Percentiles rank a stretch among this genome's conserved stretches.
phyloP scores from a whole-genome alignment of 1,284 basidiomycete genomes.

The Cutaneotrichosporon dermatis region DNA sequence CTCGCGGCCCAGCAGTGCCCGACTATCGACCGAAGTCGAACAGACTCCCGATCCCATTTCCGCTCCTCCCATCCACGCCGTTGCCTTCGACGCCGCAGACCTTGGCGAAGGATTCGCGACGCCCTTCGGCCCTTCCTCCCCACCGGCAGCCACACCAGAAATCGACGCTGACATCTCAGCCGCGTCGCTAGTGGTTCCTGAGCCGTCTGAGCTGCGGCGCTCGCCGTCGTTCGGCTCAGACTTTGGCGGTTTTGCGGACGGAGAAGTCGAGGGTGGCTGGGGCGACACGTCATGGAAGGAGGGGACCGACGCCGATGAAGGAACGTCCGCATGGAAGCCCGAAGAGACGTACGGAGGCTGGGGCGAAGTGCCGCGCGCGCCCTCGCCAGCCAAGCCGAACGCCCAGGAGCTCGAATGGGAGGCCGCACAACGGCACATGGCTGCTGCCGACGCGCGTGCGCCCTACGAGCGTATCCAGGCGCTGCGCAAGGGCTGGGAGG shows the following conservation, averaged over 20 bases:
- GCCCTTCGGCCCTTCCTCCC: not conserved
- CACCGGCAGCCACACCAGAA: not conserved
- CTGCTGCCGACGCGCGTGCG: conserved; percentile 32
- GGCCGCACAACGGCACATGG: conserved; percentile 34
- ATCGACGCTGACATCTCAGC: not conserved
- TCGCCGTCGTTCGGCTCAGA: conserved; percentile 4
- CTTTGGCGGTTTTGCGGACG: conserved; percentile 14
- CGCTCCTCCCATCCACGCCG: not conserved
- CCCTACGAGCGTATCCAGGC: conserved; percentile 36
- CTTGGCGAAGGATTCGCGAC: conserved; percentile 1
- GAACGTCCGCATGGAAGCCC: not conserved
- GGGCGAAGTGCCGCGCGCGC: conserved; percentile 18
- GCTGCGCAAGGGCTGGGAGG: conserved; percentile 39
- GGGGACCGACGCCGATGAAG: not conserved
- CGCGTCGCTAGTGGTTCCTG: conserved; percentile 1
- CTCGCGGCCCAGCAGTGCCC: not conserved
- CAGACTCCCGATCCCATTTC: not conserved
- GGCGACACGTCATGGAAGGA: not conserved
- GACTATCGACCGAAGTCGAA: not conserved
- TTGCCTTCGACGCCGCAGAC: not conserved
- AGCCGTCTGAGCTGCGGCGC: conserved; percentile 3
- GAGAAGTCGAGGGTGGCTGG: conserved; percentile 11
- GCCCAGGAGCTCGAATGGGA: conserved; percentile 40
- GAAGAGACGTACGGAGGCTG: conserved; percentile 21
- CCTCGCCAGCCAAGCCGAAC: not conserved